These are phyloP conservation scores for Hygrophorus russula DNA, from an alignment of 768 basidiomycete species.

Conservation along the genomic window DNA sequence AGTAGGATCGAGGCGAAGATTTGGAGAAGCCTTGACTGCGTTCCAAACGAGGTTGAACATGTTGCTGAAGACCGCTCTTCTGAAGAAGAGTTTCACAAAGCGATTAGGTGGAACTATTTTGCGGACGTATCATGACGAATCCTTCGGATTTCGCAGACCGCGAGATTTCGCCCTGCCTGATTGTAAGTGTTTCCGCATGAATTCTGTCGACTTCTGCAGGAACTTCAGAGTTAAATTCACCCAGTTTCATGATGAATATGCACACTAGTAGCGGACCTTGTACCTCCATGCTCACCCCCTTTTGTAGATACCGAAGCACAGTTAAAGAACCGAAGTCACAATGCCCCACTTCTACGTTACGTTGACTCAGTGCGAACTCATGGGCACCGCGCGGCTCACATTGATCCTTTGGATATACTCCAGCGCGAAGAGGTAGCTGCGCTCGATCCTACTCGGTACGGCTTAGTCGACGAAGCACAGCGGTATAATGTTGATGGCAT, in stretches of 20 bases:
- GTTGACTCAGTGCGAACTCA: constrained; percentile 83
- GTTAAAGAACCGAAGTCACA: constrained; percentile 53
- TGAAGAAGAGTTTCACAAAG: not conserved
- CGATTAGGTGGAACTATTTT: not conserved
- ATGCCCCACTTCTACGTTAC: constrained; percentile 77
- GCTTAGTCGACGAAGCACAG: constrained; percentile 40
- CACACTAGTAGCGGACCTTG: constrained; percentile 6
- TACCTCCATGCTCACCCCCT: not conserved
- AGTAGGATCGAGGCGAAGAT: too few species aligned
- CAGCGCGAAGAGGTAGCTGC: constrained; percentile 74
- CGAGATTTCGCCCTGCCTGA: constrained; percentile 57
- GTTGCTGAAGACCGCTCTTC: not conserved
- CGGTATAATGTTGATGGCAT: constrained; percentile 73
- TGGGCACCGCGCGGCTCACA: constrained; percentile 73
- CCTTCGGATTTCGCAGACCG: constrained; percentile 64
- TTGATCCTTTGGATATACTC: constrained; percentile 83
- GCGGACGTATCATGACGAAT: constrained; percentile 61
- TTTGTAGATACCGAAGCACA: constrained; percentile 50
- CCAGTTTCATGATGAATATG: not conserved
- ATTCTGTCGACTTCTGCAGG: too few species aligned
- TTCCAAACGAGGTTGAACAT: too few species aligned
- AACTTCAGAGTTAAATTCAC: too few species aligned
- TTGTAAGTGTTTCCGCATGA: constrained; percentile 33
- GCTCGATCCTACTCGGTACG: constrained; percentile 67
- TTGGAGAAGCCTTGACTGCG: too few species aligned